Evolutionary conservation across 495 filamentous ascomycete genomes (phyloP), one percentile per base, ranked within the genome.

Genomic region (Penicillium egyptiacum): DNA sequence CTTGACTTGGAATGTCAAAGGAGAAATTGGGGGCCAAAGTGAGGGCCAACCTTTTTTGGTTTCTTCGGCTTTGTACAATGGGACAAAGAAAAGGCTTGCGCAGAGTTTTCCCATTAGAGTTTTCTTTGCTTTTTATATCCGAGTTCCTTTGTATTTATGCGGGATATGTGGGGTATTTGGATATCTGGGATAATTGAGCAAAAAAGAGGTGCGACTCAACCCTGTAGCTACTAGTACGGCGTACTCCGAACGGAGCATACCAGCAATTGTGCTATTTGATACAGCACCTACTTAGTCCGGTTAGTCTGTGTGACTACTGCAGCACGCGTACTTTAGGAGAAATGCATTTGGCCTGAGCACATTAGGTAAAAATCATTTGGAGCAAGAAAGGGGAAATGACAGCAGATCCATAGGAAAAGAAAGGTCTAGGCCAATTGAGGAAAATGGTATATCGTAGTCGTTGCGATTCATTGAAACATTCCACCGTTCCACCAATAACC

Each of bases 381-480:
- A 28, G 26, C 11, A 33, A 39, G 6, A 10, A 39, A 39, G 10
- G 35, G 16, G 35, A n/a, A 39, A 39, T 16, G 33, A n/a, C 4
- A 4, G 3, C 4, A 33, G 30, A 14, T 31, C 8, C 12, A 37
- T 37, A 37, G 12, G 33, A 16, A 39, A 4, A 16, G 5, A 39
- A 2, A 1, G 1, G 35, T 39, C 35, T 17, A 17, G 5, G 35
- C 16, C n/a, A 39, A 39, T 39, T n/a, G n/a, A 39, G 35, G n/a
- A n/a, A 39, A 39, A 8, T 17, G 6, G 23, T 9, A 50, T 12
- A 40, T 48, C 53, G 10, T 54, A 43, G 45, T 54, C 51, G 19
- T 54, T n/a, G 40, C 20, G 16, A 35, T 54, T 44, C 51, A 45
- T 45, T 35, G 40, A 45, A 22, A 16, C 41, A 54, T 44, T 17